Evolutionary conservation across 2,329 filamentous ascomycete species (phyloP).

Genomic region (Pseudocercospora musae): DNA sequence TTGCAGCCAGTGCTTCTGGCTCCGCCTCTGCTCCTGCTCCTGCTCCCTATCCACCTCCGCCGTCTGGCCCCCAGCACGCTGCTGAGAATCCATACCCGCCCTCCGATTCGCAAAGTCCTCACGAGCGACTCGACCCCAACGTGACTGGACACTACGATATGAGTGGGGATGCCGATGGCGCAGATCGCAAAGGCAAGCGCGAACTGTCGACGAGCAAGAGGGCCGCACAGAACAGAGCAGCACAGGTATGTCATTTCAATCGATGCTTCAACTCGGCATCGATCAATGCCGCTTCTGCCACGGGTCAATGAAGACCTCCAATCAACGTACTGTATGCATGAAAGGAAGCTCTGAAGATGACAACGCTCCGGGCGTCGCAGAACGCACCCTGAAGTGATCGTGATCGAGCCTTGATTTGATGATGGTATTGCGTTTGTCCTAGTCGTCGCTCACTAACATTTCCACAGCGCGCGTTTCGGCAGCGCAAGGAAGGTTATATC

Average conservation of each 20-base stretch:
- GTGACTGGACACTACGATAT: slow-evolving; percentile 54
- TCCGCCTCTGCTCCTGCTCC: slow-evolving; percentile 36
- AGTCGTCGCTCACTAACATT: background rate
- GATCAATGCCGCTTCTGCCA: background rate
- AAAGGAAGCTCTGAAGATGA: background rate
- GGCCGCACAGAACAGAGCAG: slow-evolving; percentile 92
- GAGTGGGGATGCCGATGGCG: slow-evolving; percentile 47
- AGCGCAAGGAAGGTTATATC: slow-evolving; percentile 97
- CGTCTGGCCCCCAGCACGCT: slow-evolving; percentile 24
- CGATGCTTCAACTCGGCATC: background rate
- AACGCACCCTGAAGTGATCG: background rate
- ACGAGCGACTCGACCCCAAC: slow-evolving; percentile 55
- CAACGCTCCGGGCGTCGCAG: background rate
- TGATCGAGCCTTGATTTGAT: background rate
- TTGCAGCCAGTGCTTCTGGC: slow-evolving; percentile 48
- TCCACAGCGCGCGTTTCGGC: slow-evolving; percentile 82
- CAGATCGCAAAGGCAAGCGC: slow-evolving; percentile 72
- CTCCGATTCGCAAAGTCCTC: slow-evolving; percentile 41
- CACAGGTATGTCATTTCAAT: slow-evolving; percentile 69
- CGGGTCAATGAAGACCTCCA: background rate
- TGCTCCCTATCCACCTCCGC: slow-evolving; percentile 40
- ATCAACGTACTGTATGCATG: background rate
- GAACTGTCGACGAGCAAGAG: slow-evolving; percentile 94
- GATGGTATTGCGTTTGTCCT: background rate
- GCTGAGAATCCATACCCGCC: slow-evolving; percentile 39